Percentiles rank a stretch among this genome's conserved stretches.
Conservation (phyloP, 352 stramenopile species). For the Thraustochytrium striatum region DNA sequence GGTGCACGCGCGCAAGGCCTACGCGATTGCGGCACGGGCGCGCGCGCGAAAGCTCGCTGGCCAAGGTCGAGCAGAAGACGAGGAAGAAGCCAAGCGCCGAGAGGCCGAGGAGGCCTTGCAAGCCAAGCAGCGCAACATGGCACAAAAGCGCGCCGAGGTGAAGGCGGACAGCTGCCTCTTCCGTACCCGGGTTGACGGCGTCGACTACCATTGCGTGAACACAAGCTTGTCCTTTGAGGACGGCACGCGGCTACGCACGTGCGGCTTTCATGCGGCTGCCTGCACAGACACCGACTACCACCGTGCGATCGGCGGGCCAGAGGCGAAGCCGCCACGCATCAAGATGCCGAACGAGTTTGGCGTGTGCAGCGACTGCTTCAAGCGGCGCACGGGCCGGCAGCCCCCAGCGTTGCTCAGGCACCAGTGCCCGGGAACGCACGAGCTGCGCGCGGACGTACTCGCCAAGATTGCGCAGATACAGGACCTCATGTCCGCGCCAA, state of each 20-base stretch:
- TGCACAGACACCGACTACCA: conserved; percentile 30
- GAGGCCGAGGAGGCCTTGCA: not conserved
- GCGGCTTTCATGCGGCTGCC: conserved; percentile 29
- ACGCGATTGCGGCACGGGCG: conserved; percentile 31
- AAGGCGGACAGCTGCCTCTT: conserved; percentile 35
- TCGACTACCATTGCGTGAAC: conserved; percentile 47
- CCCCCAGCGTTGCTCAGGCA: not conserved
- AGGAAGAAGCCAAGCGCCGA: not conserved
- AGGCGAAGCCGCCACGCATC: not conserved
- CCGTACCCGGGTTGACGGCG: conserved; percentile 14
- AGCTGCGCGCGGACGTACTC: not conserved
- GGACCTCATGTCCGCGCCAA: not conserved
- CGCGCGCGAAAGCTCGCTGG: conserved; percentile 20
- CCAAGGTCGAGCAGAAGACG: not conserved
- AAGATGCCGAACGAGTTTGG: conserved; percentile 26
- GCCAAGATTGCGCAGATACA: conserved; percentile 36
- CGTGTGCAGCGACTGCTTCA: conserved; percentile 27
- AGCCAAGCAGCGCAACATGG: not conserved
- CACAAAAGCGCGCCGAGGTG: not conserved
- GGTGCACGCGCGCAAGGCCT: not conserved
- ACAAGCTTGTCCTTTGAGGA: not conserved
- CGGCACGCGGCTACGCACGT: conserved; percentile 1
- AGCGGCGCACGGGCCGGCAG: not conserved
- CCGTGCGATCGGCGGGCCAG: not conserved
- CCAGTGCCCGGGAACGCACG: conserved; percentile 29